Evolutionary conservation across 2,329 filamentous ascomycete genomes (phyloP).

Genomic region (Mycosphaerella sp.): DNA sequence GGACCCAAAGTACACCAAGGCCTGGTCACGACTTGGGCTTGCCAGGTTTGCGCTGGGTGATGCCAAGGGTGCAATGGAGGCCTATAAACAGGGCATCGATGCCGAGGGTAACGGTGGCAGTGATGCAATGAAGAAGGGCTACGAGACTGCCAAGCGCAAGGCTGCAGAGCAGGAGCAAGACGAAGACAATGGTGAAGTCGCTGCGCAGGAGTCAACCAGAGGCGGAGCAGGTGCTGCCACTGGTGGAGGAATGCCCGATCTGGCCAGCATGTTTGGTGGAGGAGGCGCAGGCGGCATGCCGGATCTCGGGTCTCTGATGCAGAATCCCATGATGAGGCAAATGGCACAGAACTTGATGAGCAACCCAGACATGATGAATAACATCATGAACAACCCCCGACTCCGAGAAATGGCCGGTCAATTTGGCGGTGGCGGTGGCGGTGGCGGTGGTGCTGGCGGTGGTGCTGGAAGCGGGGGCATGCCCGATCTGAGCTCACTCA

Average conservation of each 20-base stretch:
- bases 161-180: constrained; percentile 66
- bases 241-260: constrained; percentile 43
- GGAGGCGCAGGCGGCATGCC: constrained; percentile 71
- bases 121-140: constrained; percentile 96
- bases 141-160: constrained; percentile 82
- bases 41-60: constrained; percentile 89
- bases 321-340: constrained; percentile 94
- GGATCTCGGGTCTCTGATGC: constrained; percentile 81
- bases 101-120: constrained; percentile 89
- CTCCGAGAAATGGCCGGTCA: constrained; percentile 79
- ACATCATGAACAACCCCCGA: constrained; percentile 89
- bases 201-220: constrained; percentile 23
- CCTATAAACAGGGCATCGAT: constrained; percentile 87
- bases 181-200: constrained; percentile 36
- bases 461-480: constrained; percentile 52
- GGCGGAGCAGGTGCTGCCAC: constrained; percentile 29
- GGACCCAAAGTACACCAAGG: constrained; percentile 93
- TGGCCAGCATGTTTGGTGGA: constrained; percentile 48
- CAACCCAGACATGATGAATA: constrained; percentile 87
- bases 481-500: constrained; percentile 77
- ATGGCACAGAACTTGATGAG: constrained; percentile 98
- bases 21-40: constrained; percentile 88
- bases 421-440: constrained; percentile 53
- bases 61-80: constrained; percentile 85
- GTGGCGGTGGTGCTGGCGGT: constrained; percentile 28